Conservation (phyloP, 2,329 filamentous ascomycete genomes). For the Aspergillus chevalieri region DNA sequence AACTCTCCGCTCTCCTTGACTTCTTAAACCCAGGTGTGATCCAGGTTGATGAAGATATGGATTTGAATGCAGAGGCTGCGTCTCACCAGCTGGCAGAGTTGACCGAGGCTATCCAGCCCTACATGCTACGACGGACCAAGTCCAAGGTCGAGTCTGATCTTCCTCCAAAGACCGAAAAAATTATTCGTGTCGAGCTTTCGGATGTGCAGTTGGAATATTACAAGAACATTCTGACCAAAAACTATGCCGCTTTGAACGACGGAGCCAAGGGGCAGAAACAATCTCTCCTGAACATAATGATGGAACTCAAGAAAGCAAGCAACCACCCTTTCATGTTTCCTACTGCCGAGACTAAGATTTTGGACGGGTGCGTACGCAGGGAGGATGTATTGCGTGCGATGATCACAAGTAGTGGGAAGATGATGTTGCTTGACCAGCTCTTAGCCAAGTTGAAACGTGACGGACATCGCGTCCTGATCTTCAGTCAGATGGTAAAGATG, state of each 20-base stretch:
- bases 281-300: slow-evolving; percentile 95
- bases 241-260: slow-evolving; percentile 89
- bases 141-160: slow-evolving; percentile 95
- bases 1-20: slow-evolving; percentile 86
- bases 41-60: slow-evolving; percentile 83
- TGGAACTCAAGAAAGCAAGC: slow-evolving; percentile 98
- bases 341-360: slow-evolving; percentile 81
- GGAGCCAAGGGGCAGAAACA: slow-evolving; percentile 88
- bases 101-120: slow-evolving; percentile 81
- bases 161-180: slow-evolving; percentile 96
- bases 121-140: slow-evolving; percentile 91
- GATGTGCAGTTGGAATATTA: slow-evolving; percentile 97
- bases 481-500: slow-evolving; percentile 99
- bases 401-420: slow-evolving; percentile 96
- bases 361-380: slow-evolving; percentile 71
- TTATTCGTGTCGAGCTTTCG: slow-evolving; percentile 93
- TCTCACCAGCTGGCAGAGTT: slow-evolving; percentile 81
- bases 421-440: slow-evolving; percentile 98
- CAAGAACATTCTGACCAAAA: slow-evolving; percentile 95
- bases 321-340: slow-evolving; percentile 99
- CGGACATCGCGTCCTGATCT: slow-evolving; percentile 91
- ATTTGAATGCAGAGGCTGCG: slow-evolving; percentile 72
- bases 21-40: slow-evolving; percentile 96
- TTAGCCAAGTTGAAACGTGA: slow-evolving; percentile 88
- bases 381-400: slow-evolving; percentile 89